phyloP scores from a whole-genome alignment of 768 basidiomycete species.

The Dacryopinax primogenitus region DNA sequence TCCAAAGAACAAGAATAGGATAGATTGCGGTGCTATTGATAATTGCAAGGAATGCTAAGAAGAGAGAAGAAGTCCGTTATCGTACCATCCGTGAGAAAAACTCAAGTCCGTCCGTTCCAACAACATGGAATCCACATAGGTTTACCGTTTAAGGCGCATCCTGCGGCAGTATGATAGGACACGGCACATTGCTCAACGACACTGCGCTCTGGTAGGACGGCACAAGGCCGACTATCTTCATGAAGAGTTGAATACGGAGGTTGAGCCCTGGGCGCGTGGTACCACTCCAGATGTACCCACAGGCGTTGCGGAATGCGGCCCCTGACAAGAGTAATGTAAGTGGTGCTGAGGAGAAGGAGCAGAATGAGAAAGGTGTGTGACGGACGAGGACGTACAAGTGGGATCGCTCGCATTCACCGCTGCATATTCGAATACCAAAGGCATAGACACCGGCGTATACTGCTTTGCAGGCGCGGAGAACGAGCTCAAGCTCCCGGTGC shows the following conservation, averaged over 20 bases:
- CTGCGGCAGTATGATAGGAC: conserved; percentile 52
- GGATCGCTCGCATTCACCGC: conserved; percentile 67
- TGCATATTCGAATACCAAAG: conserved; percentile 72
- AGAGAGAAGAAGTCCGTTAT: no score
- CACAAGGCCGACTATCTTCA: conserved; percentile 58
- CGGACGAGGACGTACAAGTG: conserved; percentile 45
- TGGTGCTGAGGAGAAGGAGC: conserved; percentile 10
- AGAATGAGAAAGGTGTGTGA: conserved; percentile 5
- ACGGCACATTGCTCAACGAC: conserved; percentile 46
- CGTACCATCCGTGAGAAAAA: no score
- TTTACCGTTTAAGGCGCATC: neutral
- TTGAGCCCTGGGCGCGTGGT: conserved; percentile 34
- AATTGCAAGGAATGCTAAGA: no score
- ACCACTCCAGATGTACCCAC: conserved; percentile 39
- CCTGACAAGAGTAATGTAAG: conserved; percentile 31
- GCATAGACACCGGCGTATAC: conserved; percentile 53
- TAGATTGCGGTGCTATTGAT: no score
- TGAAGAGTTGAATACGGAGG: conserved; percentile 50
- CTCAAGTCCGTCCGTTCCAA: neutral
- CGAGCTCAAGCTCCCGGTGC: conserved; percentile 46
- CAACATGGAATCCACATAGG: no score
- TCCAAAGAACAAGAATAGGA: no score
- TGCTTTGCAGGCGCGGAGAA: conserved; percentile 52
- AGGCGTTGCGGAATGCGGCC: conserved; percentile 64
- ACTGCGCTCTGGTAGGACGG: conserved; percentile 42